Conservation (phyloP, 208 protist species). For the Trypanosoma mega region DNA sequence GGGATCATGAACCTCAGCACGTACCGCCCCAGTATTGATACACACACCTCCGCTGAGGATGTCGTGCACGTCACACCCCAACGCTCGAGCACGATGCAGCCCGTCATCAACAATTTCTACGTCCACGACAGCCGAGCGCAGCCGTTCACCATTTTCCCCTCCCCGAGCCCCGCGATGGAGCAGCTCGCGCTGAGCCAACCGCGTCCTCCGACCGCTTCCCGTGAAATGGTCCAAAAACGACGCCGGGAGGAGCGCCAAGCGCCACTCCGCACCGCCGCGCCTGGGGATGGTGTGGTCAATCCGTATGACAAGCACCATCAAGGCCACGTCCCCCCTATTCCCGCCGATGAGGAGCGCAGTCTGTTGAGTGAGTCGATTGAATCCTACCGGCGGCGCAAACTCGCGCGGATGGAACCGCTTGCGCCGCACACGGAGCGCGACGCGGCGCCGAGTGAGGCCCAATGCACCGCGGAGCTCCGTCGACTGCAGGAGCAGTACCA, state of each 20-base stretch:
- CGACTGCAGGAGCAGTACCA: slow-evolving; percentile 21
- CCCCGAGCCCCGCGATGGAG: slow-evolving; percentile 20
- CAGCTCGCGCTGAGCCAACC: background rate
- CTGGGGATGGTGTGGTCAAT: slow-evolving; percentile 7
- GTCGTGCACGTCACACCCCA: background rate
- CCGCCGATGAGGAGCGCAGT: slow-evolving; percentile 1
- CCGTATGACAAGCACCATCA: slow-evolving; percentile 21
- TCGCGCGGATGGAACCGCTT: slow-evolving; percentile 17
- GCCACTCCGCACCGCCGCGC: too few species aligned
- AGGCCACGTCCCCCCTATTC: slow-evolving; percentile 14
- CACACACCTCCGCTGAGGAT: too few species aligned
- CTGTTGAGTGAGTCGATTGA: slow-evolving; percentile 5
- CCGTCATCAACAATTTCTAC: slow-evolving; percentile 22
- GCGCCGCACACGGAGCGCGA: background rate
- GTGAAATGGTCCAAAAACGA: too few species aligned
- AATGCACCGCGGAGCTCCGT: background rate
- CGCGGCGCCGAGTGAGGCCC: background rate
- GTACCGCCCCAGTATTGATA: background rate
- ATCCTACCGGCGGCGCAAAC: slow-evolving; percentile 13
- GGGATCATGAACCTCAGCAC: background rate
- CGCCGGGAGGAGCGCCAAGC: too few species aligned
- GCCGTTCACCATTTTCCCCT: slow-evolving; percentile 6
- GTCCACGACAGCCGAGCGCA: background rate
- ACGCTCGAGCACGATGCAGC: background rate
- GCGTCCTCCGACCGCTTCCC: too few species aligned